phyloP scores from a whole-genome alignment of 192 early-diverging fungal genomes.

The Coemansia biformis region DNA sequence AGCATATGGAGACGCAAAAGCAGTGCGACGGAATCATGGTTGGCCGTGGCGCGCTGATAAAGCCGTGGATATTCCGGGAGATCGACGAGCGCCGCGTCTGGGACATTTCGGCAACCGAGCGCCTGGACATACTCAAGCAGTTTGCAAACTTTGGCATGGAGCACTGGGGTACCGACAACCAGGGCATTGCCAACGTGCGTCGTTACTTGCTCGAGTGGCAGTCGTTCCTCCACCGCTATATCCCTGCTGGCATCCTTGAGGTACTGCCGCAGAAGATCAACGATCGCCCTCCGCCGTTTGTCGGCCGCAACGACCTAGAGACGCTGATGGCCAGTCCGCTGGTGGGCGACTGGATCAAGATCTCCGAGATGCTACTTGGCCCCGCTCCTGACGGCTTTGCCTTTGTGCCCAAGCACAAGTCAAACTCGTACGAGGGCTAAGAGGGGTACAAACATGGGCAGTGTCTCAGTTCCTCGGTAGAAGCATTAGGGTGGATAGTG shows the following conservation, averaged over 20 bases:
- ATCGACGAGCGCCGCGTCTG: slow-evolving; percentile 80
- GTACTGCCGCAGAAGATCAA: slow-evolving; percentile 88
- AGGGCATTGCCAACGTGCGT: slow-evolving; percentile 79
- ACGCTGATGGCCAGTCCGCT: slow-evolving; percentile 85
- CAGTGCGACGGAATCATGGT: slow-evolving; percentile 86
- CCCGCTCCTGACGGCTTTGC: slow-evolving; percentile 78
- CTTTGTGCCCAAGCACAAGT: slow-evolving; percentile 94
- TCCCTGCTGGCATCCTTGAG: slow-evolving; percentile 91
- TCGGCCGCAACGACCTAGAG: slow-evolving; percentile 86
- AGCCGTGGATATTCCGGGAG: slow-evolving; percentile 97
- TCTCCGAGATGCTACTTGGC: slow-evolving; percentile 88
- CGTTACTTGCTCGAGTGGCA: slow-evolving; percentile 78
- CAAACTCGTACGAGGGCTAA: slow-evolving; percentile 68
- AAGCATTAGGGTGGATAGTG: too few relatives aligned
- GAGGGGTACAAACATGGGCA: too few relatives aligned
- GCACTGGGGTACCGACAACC: slow-evolving; percentile 89
- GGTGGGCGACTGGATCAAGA: slow-evolving; percentile 84
- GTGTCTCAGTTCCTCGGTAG: too few relatives aligned
- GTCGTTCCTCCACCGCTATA: slow-evolving; percentile 69
- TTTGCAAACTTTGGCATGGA: slow-evolving; percentile 87
- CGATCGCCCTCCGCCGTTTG: slow-evolving; percentile 77
- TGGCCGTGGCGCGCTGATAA: slow-evolving; percentile 86
- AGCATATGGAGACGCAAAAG: slow-evolving; percentile 52
- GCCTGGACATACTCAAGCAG: slow-evolving; percentile 81
- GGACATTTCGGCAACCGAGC: slow-evolving; percentile 86